These are phyloP conservation scores for Candida golubevii DNA, from an alignment of 805 yeast species.

Conservation along the genomic window DNA sequence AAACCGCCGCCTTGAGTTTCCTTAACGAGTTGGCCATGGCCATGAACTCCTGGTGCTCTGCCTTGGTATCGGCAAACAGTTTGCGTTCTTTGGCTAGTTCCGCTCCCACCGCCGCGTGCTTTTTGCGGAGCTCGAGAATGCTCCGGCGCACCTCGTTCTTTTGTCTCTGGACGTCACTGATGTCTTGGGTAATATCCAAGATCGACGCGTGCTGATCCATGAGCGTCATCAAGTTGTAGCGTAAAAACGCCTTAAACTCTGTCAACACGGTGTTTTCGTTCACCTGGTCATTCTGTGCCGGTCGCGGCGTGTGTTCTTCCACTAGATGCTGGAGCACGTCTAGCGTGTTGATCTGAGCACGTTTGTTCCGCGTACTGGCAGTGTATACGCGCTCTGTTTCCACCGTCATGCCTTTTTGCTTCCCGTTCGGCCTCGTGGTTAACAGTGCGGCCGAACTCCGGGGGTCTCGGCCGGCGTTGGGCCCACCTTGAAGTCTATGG, in stretches of 20 bases:
- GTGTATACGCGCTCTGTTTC: slow-evolving; percentile 27
- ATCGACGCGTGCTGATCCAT: slow-evolving; percentile 34
- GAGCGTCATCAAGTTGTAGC: slow-evolving; percentile 27
- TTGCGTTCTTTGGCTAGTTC: slow-evolving; percentile 27
- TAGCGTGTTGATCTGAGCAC: slow-evolving; percentile 29
- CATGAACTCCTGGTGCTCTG: slow-evolving; percentile 16
- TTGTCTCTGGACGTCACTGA: slow-evolving; percentile 25
- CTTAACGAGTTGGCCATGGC: slow-evolving; percentile 9
- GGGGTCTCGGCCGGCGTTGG: neutral
- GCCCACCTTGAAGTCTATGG: neutral
- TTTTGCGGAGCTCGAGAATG: slow-evolving; percentile 27
- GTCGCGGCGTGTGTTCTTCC: slow-evolving; percentile 24
- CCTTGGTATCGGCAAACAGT: slow-evolving; percentile 16
- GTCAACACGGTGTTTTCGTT: slow-evolving; percentile 24
- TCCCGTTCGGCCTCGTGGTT: slow-evolving; percentile 19
- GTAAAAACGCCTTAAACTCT: slow-evolving; percentile 29
- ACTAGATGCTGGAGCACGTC: slow-evolving; percentile 36
- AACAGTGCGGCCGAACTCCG: slow-evolving; percentile 6
- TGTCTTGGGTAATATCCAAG: slow-evolving; percentile 27
- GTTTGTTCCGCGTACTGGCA: slow-evolving; percentile 19
- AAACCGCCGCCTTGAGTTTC: slow-evolving; percentile 6
- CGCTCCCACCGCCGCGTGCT: slow-evolving; percentile 31
- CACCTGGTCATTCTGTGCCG: slow-evolving; percentile 12
- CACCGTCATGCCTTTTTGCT: slow-evolving; percentile 27
- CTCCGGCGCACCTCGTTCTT: slow-evolving; percentile 29